phyloP scores from a whole-genome alignment of 495 filamentous ascomycete species.

The Penicillium crystallinum region DNA sequence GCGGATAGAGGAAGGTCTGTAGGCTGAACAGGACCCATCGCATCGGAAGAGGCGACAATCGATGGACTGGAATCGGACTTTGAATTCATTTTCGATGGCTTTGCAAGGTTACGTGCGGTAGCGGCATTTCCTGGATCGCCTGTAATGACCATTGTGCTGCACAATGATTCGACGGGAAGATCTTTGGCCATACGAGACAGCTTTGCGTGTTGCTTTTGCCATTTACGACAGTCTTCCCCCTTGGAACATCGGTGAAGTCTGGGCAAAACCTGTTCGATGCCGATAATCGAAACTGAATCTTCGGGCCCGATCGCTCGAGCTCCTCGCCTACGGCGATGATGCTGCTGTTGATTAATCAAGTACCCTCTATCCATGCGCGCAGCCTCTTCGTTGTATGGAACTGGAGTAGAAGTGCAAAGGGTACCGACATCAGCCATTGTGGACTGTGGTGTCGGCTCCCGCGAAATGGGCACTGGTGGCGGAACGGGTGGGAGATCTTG shows the following conservation, averaged over 20 bases:
- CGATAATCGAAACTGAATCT: conserved; percentile 87
- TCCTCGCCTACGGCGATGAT: too few relatives aligned
- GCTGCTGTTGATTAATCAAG: too few relatives aligned
- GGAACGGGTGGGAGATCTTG: too few relatives aligned
- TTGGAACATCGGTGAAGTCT: conserved; percentile 83
- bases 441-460: too few relatives aligned
- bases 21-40: conserved; percentile 57
- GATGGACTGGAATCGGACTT: conserved; percentile 54
- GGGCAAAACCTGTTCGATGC: conserved; percentile 81
- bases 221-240: conserved; percentile 83
- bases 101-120: conserved; percentile 44
- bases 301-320: conserved; percentile 54
- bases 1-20: conserved; percentile 65
- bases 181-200: conserved; percentile 18
- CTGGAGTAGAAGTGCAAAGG: too few relatives aligned
- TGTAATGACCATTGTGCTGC: conserved; percentile 32
- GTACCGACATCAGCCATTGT: too few relatives aligned
- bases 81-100: conserved; percentile 19
- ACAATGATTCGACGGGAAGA: conserved; percentile 11
- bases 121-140: conserved; percentile 68
- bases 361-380: too few relatives aligned
- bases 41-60: conserved; percentile 83
- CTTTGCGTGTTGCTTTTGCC: conserved; percentile 56
- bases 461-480: too few relatives aligned
- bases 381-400: too few relatives aligned